Base-by-base conservation (phyloP, 139 green algal genomes). In the Chlamydomonas applanata region DNA sequence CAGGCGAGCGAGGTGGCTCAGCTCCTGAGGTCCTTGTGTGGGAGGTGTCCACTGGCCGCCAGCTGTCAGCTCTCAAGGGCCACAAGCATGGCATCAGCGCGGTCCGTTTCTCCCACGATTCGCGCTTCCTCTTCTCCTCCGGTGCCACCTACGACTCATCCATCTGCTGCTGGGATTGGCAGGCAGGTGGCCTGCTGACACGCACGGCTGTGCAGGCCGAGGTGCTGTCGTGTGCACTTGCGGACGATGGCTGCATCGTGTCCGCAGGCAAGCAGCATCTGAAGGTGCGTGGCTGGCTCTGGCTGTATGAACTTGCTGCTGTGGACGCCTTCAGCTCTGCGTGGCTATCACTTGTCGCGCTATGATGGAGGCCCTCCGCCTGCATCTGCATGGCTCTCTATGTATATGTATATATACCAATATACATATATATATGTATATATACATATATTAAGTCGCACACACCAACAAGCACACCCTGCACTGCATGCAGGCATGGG, bases 161-260 rank as follows among this genome's bases (percentile, higher is more conserved):
- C 40, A 22, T 85, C 17, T 79, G 66, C 44, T 57, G 81, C 16
- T 87, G 85, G 85, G 79, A 90, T 52, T 88, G 79, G 79, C 44
- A 65, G 49, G 36, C 71, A 1, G 74, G 82, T 16, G 24, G 25
- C 29, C 40, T 86, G 46, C 30, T 88, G 27, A 69, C 62, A 19
- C 66, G 63, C 20, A 57, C 79, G 69, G 32, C 27, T 16, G 56
- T 74, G 17, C 53, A 78, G 22, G 70, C 64, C 2, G 70, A 70
- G 44, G 40, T 77, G 34, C 30, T 44, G 7, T 24, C 62, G 0
- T 67, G 46, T 9, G 60, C 40, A 1, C 77, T 89, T 1, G 69
- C 63, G 20, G 75, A 82, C 30, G 82, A 88, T 22, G 70, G 78
- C 44, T 54, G 40, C 11, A 35, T 80, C 13, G 27, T 79, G 16